Evolutionary conservation across 1,284 basidiomycete genomes (phyloP).

Genomic region (Ustilago trichophora): DNA sequence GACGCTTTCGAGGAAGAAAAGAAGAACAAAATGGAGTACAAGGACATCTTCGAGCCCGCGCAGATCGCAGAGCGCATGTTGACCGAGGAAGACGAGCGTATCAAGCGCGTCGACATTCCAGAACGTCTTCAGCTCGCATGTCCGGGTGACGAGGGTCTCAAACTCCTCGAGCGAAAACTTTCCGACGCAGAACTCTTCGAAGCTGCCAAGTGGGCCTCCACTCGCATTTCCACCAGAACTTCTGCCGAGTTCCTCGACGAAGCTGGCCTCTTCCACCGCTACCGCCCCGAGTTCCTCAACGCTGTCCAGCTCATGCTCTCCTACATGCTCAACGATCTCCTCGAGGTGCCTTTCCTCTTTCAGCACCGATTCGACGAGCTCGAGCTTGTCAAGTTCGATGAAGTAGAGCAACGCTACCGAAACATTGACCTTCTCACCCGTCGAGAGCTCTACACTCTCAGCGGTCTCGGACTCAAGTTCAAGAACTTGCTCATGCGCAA

Average conservation of each 20-base stretch:
- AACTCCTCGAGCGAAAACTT: slow-evolving; percentile 74
- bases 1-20: slow-evolving; percentile 49
- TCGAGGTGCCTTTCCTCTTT: slow-evolving; percentile 95
- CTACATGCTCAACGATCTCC: slow-evolving; percentile 83
- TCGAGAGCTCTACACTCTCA: slow-evolving; percentile 71
- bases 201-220: slow-evolving; percentile 88
- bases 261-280: slow-evolving; percentile 72
- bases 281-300: slow-evolving; percentile 77
- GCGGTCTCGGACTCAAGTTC: slow-evolving; percentile 71
- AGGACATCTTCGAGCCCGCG: slow-evolving; percentile 97
- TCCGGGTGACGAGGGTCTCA: slow-evolving; percentile 69
- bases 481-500: slow-evolving; percentile 60
- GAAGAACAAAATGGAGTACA: slow-evolving; percentile 74
- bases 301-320: slow-evolving; percentile 83
- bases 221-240: slow-evolving; percentile 75
- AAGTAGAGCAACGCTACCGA: slow-evolving; percentile 28
- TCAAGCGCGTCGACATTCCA: slow-evolving; percentile 91
- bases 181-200: slow-evolving; percentile 78
- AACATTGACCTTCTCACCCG: slow-evolving; percentile 56
- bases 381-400: slow-evolving; percentile 72
- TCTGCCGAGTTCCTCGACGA: slow-evolving; percentile 73
- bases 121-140: slow-evolving; percentile 95
- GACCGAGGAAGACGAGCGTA: slow-evolving; percentile 87
- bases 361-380: slow-evolving; percentile 91
- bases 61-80: slow-evolving; percentile 91